Evolutionary conservation across 2,329 filamentous ascomycete species (phyloP).

Genomic region (Colletotrichum agaves): DNA sequence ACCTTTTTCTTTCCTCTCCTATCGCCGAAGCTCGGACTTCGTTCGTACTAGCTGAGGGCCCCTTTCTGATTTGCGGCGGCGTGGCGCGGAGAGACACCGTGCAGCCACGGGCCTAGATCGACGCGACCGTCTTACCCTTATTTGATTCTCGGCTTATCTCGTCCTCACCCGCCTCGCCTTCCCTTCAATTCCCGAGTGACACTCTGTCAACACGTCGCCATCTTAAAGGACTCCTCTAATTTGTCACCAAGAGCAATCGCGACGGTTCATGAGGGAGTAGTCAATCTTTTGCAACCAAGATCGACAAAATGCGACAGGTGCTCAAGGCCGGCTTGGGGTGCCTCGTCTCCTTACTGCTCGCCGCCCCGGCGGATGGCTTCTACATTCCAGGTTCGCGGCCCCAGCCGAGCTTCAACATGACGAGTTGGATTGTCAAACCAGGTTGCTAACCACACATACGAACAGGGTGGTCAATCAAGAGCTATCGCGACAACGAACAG

Average conservation of each 20-base stretch:
- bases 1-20: not conserved
- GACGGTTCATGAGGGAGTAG: not conserved
- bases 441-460: slow-evolving; percentile 30
- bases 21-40: slow-evolving; percentile 17
- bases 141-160: slow-evolving; percentile 7
- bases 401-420: slow-evolving; percentile 18
- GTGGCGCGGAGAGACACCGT: slow-evolving; percentile 31
- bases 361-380: slow-evolving; percentile 69
- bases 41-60: not conserved
- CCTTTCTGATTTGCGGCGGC: slow-evolving; percentile 23
- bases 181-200: slow-evolving; percentile 18
- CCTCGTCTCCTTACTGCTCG: slow-evolving; percentile 55
- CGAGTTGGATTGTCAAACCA: not conserved
- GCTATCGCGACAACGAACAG: slow-evolving; percentile 78
- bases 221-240: not conserved
- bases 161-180: slow-evolving; percentile 7
- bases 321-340: slow-evolving; percentile 51
- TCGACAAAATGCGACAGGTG: slow-evolving; percentile 43
- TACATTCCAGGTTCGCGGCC: slow-evolving; percentile 82
- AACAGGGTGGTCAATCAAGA: slow-evolving; percentile 82
- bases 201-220: not conserved
- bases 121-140: slow-evolving; percentile 28
- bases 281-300: slow-evolving; percentile 1
- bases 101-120: slow-evolving; percentile 30
- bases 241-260: not conserved